Evolutionary conservation across 352 stramenopile species (phyloP).

Genomic region (Pythium aquatile): DNA sequence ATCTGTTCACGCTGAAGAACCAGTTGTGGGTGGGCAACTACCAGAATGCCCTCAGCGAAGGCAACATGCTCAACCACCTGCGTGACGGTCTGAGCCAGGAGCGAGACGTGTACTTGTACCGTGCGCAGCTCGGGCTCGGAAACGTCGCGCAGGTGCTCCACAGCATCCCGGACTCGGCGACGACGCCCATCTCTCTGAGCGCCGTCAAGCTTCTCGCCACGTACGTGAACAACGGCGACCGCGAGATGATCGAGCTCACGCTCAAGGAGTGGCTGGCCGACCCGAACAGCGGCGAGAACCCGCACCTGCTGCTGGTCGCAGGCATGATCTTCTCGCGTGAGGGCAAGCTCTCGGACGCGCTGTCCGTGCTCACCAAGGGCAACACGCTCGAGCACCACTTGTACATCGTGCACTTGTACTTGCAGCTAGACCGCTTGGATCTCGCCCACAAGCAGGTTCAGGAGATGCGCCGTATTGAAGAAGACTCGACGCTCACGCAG

Average conservation of each 20-base stretch:
- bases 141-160: conserved; percentile 89
- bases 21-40: conserved; percentile 98
- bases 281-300: conserved; percentile 77
- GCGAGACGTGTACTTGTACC: conserved; percentile 94
- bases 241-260: conserved; percentile 88
- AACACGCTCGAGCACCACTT: conserved; percentile 93
- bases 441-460: conserved; percentile 87
- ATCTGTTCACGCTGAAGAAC: conserved; percentile 98
- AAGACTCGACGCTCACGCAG: conserved; percentile 96
- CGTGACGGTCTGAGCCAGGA: conserved; percentile 85
- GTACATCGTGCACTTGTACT: conserved; percentile 80
- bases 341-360: conserved; percentile 92
- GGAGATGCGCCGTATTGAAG: conserved; percentile 91
- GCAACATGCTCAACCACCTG: conserved; percentile 84
- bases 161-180: conserved; percentile 74
- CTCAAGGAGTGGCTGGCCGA: conserved; percentile 91
- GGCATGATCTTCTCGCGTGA: conserved; percentile 93
- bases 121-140: conserved; percentile 88
- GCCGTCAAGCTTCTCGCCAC: conserved; percentile 87
- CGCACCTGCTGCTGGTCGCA: conserved; percentile 91
- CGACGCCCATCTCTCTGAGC: conserved; percentile 69
- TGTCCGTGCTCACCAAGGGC: conserved; percentile 90
- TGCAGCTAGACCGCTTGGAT: conserved; percentile 95
- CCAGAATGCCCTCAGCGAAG: conserved; percentile 92
- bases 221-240: conserved; percentile 76